Conservation (phyloP, 495 filamentous ascomycete species). For the Neurospora intermedia region DNA sequence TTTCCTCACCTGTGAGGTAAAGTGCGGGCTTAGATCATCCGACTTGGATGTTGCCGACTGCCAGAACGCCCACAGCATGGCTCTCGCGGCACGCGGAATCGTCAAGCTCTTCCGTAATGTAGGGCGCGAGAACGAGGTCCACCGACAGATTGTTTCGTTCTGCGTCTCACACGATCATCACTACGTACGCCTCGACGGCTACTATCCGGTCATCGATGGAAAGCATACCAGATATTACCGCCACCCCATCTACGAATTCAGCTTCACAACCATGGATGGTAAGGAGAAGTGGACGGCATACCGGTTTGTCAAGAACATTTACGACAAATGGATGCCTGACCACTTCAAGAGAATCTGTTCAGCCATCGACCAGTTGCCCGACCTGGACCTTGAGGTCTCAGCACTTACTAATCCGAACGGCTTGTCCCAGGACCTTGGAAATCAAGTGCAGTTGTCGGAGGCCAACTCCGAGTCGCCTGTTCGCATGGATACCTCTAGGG, state of each 20-base stretch:
- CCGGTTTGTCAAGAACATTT: conserved; percentile 23
- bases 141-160: conserved; percentile 34
- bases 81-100: conserved; percentile 24
- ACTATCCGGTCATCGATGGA: conserved; percentile 18
- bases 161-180: conserved; percentile 36
- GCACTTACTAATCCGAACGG: conserved; percentile 6
- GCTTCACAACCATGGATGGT: background rate
- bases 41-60: conserved; percentile 5
- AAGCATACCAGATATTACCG: conserved; percentile 8
- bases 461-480: background rate
- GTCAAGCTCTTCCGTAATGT: conserved; percentile 24
- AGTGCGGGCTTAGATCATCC: conserved; percentile 10
- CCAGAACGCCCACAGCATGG: conserved; percentile 22
- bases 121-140: conserved; percentile 25
- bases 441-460: background rate
- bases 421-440: conserved; percentile 3
- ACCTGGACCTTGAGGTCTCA: conserved; percentile 9
- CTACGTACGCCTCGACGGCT: conserved; percentile 25
- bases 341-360: conserved; percentile 29
- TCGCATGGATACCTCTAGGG: background rate
- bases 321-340: conserved; percentile 27
- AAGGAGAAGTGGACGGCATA: background rate
- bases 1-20: conserved; percentile 15
- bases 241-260: conserved; percentile 1
- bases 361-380: conserved; percentile 27